Percentiles rank a stretch among this genome's conserved stretches.
These are phyloP conservation scores for Pseudogymnoascus sp. DNA, from an alignment of 2,329 filamentous ascomycete genomes.

Conservation along the genomic window DNA sequence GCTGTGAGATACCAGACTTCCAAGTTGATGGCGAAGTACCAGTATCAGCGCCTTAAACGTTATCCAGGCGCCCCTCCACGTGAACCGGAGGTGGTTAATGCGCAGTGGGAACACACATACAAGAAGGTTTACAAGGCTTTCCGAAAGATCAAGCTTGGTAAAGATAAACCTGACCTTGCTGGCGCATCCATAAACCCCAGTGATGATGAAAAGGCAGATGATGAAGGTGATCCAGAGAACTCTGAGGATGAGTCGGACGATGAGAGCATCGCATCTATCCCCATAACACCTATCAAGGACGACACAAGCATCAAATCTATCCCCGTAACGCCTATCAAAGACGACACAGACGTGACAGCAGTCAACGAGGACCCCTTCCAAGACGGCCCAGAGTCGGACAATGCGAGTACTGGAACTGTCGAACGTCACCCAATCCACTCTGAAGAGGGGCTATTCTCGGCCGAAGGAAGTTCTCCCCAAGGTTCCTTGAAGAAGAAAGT, in stretches of 20 bases:
- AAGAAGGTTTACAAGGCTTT: not conserved
- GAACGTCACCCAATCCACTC: not conserved
- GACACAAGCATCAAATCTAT: not conserved
- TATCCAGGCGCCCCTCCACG: not conserved
- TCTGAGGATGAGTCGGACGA: not conserved
- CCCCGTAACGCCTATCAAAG: no score
- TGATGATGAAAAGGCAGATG: constrained; percentile 5
- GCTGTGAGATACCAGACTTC: not conserved
- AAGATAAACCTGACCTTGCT: not conserved
- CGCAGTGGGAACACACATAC: not conserved
- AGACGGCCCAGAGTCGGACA: not conserved
- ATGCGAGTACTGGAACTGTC: not conserved
- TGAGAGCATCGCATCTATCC: not conserved
- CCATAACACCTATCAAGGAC: not conserved
- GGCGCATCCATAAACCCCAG: not conserved
- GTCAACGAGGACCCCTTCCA: not conserved
- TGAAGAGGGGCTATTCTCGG: not conserved
- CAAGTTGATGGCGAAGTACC: not conserved
- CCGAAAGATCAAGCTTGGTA: not conserved
- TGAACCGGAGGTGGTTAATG: not conserved
- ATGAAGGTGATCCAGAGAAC: not conserved
- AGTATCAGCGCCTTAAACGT: not conserved
- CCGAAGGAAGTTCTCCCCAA: not conserved
- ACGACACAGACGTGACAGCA: not conserved
- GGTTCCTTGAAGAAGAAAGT: not conserved